A percentile compares a stretch with the other conserved stretches of the same genome.
These are phyloP conservation scores for Clarireedia paspali DNA, from an alignment of 2,329 filamentous ascomycete genomes.

Conservation along the genomic window DNA sequence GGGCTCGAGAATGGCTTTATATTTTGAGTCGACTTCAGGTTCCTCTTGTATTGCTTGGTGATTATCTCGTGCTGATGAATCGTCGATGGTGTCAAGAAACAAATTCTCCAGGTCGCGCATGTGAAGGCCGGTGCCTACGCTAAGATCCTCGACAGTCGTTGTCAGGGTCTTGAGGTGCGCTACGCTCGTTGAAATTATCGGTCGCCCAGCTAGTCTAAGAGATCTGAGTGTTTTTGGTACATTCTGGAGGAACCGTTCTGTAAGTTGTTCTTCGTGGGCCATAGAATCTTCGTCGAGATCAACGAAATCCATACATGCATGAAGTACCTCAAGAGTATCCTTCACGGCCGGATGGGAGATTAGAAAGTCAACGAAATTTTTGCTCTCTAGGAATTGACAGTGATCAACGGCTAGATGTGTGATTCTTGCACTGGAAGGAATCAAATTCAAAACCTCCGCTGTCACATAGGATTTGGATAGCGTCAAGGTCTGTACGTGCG, in stretches of 20 bases:
- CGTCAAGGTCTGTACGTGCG: constrained; percentile 1
- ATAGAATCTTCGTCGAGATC: not conserved
- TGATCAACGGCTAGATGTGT: constrained; percentile 70
- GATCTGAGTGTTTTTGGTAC: not conserved
- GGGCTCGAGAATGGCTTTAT: constrained; percentile 9
- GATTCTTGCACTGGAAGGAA: constrained; percentile 59
- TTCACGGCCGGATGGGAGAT: constrained; percentile 41
- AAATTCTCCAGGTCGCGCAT: constrained; percentile 16
- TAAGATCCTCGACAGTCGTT: constrained; percentile 4
- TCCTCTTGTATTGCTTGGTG: not conserved
- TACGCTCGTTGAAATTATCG: not conserved
- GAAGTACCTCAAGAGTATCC: not conserved
- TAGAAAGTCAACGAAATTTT: constrained; percentile 61
- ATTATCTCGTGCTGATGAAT: not conserved
- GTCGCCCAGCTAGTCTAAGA: constrained; percentile 5
- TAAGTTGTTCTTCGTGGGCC: not conserved
- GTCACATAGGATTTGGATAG: constrained; percentile 66
- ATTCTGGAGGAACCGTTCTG: not conserved
- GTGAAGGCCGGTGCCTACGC: constrained; percentile 10
- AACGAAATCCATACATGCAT: not conserved
- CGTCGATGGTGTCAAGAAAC: constrained; percentile 5
- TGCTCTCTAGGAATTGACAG: constrained; percentile 59
- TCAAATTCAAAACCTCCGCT: constrained; percentile 57
- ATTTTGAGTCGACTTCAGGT: constrained; percentile 1
- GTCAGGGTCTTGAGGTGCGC: not conserved